Evolutionary conservation across 805 yeast species (phyloP).

Genomic region (Jamesozyma piceae): DNA sequence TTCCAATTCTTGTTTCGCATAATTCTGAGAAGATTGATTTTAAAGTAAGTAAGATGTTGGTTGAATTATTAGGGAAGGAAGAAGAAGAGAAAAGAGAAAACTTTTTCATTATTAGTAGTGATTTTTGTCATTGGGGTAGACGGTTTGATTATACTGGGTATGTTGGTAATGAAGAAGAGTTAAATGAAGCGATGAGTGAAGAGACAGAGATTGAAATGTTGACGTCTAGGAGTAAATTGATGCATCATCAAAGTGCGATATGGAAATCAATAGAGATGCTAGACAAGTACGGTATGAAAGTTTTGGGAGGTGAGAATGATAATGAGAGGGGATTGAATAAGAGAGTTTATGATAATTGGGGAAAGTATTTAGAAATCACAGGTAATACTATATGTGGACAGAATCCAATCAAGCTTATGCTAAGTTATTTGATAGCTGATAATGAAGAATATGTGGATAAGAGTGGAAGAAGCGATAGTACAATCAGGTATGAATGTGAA

Average conservation of each 20-base stretch:
- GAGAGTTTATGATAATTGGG: constrained; percentile 56
- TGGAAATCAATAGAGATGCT: constrained; percentile 63
- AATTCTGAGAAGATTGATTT: constrained; percentile 38
- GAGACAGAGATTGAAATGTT: constrained; percentile 27
- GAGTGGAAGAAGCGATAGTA: constrained; percentile 6
- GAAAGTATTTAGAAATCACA: constrained; percentile 53
- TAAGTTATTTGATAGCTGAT: constrained; percentile 20
- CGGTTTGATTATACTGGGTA: constrained; percentile 53
- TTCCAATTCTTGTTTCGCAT: constrained; percentile 76
- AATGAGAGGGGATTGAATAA: constrained; percentile 27
- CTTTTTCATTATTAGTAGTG: constrained; percentile 68
- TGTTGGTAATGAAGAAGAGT: constrained; percentile 27
- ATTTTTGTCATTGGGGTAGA: constrained; percentile 92
- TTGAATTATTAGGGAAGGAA: constrained; percentile 45
- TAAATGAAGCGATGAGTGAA: constrained; percentile 26
- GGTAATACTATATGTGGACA: constrained; percentile 93
- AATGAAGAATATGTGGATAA: constrained; percentile 31
- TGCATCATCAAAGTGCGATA: constrained; percentile 39
- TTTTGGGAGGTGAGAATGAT: constrained; percentile 18
- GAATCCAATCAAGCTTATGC: constrained; percentile 61
- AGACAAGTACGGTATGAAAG: constrained; percentile 62
- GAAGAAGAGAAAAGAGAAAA: constrained; percentile 52
- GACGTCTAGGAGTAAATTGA: constrained; percentile 22
- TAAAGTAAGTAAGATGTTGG: constrained; percentile 39
- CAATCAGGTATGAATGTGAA: constrained; percentile 31